Conservation (phyloP, 495 filamentous ascomycete species). For the Penicillium alfredii region DNA sequence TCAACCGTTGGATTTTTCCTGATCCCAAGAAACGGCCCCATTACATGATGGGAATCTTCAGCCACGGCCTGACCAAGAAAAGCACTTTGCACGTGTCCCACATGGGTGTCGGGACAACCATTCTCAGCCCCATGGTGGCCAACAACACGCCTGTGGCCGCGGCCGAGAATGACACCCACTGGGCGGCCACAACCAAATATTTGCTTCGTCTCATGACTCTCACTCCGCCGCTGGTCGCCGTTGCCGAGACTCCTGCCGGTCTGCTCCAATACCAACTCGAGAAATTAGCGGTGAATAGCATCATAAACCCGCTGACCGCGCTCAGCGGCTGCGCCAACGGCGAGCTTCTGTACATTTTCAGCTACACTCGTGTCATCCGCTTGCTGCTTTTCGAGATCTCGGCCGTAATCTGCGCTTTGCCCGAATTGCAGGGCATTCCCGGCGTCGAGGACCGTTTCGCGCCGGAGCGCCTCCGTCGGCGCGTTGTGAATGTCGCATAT, state of each 20-base stretch:
- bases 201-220: constrained; percentile 46
- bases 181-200: constrained; percentile 43
- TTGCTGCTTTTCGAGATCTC: constrained; percentile 63
- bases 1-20: constrained; percentile 63
- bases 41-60: constrained; percentile 69
- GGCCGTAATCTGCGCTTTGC: constrained; percentile 55
- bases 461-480: constrained; percentile 48
- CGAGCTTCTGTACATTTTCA: constrained; percentile 55
- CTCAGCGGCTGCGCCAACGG: constrained; percentile 70
- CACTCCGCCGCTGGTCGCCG: constrained; percentile 43
- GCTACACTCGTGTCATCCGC: constrained; percentile 49
- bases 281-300: constrained; percentile 70
- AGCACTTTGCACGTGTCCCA: constrained; percentile 58
- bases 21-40: constrained; percentile 57
- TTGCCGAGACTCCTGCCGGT: constrained; percentile 38
- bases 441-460: constrained; percentile 53
- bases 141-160: constrained; percentile 4
- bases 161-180: constrained; percentile 20
- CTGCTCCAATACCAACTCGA: constrained; percentile 60
- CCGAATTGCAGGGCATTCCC: constrained; percentile 59
- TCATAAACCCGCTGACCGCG: constrained; percentile 78
- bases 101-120: constrained; percentile 54
- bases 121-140: constrained; percentile 50
- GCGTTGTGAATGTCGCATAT: constrained; percentile 51
- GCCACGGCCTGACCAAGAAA: constrained; percentile 53